Percentiles rank a stretch among this genome's conserved stretches.
These are phyloP conservation scores for Leishmania tarentolae DNA, from an alignment of 208 protist genomes.

Conservation along the genomic window DNA sequence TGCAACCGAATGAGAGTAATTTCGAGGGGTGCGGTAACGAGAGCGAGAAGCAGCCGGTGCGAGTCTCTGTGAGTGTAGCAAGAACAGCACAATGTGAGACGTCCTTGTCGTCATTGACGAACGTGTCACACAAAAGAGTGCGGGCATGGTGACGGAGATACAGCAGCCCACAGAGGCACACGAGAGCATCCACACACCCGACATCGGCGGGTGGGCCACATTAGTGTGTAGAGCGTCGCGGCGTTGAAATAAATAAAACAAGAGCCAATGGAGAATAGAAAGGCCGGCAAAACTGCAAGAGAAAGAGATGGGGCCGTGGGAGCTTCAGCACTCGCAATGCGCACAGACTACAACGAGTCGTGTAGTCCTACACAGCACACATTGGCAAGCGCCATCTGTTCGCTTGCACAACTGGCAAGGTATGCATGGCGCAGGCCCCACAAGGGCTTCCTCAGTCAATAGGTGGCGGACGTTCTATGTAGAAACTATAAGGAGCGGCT, in stretches of 20 bases:
- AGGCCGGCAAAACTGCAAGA: too few relatives aligned
- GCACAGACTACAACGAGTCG: background rate
- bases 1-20: background rate
- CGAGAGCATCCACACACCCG: background rate
- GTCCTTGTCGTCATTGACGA: background rate
- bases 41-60: background rate
- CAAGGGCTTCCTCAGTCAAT: background rate
- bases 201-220: background rate
- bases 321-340: background rate
- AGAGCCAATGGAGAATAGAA: background rate
- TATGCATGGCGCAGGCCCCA: background rate
- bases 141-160: background rate
- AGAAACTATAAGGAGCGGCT: background rate
- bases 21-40: background rate
- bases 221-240: background rate
- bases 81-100: background rate
- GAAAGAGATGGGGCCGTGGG: background rate
- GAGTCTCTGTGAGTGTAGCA: background rate
- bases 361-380: background rate
- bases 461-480: background rate
- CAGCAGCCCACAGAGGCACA: background rate
- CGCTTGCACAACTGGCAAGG: background rate
- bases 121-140: background rate
- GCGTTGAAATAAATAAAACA: background rate
- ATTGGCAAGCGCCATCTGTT: background rate